A percentile compares a stretch with the other conserved stretches of the same genome.
Evolutionary conservation across 106 monocot species (phyloP).

Genomic region (Vanilla planifolia): DNA sequence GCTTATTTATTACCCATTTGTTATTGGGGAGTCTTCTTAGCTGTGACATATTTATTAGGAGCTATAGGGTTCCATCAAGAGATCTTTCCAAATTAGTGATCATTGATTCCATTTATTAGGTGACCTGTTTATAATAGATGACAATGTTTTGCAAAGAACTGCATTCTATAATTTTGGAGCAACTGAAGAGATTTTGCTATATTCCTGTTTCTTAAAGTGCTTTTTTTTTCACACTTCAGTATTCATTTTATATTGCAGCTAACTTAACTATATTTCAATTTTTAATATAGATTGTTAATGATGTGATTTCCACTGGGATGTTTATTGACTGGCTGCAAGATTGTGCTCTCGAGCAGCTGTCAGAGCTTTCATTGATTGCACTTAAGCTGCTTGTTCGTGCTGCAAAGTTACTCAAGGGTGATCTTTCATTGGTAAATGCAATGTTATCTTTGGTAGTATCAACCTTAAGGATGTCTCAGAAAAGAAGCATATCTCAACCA

Average conservation of each 20-base stretch:
- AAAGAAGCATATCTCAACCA: slow-evolving; percentile 54
- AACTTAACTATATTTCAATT: not conserved
- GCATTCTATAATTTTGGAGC: not conserved
- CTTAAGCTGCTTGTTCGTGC: slow-evolving; percentile 21
- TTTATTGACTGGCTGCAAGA: slow-evolving; percentile 66
- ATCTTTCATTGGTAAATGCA: slow-evolving; percentile 37
- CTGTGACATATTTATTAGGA: too few relatives aligned
- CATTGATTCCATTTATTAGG: too few relatives aligned
- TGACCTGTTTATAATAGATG: too few relatives aligned
- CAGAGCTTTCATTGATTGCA: slow-evolving; percentile 52
- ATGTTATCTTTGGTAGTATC: slow-evolving; percentile 51
- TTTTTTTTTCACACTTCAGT: not conserved
- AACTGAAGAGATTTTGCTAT: too few relatives aligned
- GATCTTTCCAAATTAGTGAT: too few relatives aligned
- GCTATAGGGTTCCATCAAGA: too few relatives aligned
- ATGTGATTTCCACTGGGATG: slow-evolving; percentile 31
- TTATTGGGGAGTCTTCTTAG: too few relatives aligned
- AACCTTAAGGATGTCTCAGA: slow-evolving; percentile 60
- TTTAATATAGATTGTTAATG: slow-evolving; percentile 48
- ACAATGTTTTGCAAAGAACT: not conserved
- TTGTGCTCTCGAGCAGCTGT: slow-evolving; percentile 65
- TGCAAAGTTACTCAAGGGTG: slow-evolving; percentile 32
- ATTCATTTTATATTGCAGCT: not conserved
- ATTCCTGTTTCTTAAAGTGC: too few relatives aligned
- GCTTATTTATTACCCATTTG: too few relatives aligned